A percentile compares a stretch with the other conserved stretches of the same genome.
phyloP scores from a whole-genome alignment of 1,284 basidiomycete species.

The Entoloma clypeatum region DNA sequence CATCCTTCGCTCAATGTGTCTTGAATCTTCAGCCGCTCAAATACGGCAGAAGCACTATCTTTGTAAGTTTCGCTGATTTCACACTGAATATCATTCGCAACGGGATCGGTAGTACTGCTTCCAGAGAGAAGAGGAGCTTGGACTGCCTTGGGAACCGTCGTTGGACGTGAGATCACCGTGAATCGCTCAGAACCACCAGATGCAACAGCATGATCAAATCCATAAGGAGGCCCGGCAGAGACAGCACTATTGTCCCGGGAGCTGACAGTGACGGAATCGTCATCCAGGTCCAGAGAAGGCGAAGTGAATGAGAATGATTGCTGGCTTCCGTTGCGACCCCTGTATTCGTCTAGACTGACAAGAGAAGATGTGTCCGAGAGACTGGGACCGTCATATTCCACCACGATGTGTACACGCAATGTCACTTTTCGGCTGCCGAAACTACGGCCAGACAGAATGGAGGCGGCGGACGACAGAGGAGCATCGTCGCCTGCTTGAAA shows the following conservation, averaged over 20 bases:
- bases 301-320: constrained; percentile 49
- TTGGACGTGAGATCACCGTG: constrained; percentile 11
- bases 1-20: constrained; percentile 39
- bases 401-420: constrained; percentile 67
- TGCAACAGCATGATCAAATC: constrained; percentile 10
- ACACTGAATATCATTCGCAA: constrained; percentile 28
- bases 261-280: constrained; percentile 70
- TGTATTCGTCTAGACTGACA: constrained; percentile 71
- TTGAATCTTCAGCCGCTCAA: constrained; percentile 53
- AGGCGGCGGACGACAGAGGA: constrained; percentile 63
- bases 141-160: no score
- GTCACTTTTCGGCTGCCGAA: constrained; percentile 68
- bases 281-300: constrained; percentile 48
- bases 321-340: constrained; percentile 54
- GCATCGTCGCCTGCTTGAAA: constrained; percentile 76
- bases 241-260: constrained; percentile 51
- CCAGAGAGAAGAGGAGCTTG: no score
- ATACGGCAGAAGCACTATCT: constrained; percentile 47
- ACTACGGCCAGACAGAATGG: constrained; percentile 70
- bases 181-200: constrained; percentile 12
- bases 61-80: constrained; percentile 31
- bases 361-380: constrained; percentile 83
- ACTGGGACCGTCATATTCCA: constrained; percentile 90
- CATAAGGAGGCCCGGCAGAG: constrained; percentile 17
- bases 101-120: constrained; percentile 20